Percentiles rank a stretch among this genome's conserved stretches.
phyloP scores from a whole-genome alignment of 768 basidiomycete genomes.

The Neoboletus brunneissimus region DNA sequence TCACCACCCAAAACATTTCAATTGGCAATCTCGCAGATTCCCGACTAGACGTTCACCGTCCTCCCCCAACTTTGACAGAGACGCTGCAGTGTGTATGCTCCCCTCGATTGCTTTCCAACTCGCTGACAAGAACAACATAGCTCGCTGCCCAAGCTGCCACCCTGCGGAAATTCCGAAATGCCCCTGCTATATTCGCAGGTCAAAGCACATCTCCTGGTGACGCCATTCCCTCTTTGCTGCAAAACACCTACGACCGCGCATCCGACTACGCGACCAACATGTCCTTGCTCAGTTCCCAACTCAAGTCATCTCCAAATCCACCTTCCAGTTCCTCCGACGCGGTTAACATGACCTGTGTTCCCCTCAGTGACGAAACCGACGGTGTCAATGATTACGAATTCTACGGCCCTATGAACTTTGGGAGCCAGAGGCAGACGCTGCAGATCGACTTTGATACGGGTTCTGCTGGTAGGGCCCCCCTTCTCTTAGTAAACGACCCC shows the following conservation, averaged over 20 bases:
- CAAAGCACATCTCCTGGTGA: slow-evolving; percentile 6
- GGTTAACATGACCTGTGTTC: not conserved
- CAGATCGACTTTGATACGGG: slow-evolving; percentile 68
- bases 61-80: not conserved
- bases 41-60: not conserved
- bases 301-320: not conserved
- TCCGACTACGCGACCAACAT: slow-evolving; percentile 20
- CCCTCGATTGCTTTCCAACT: not conserved
- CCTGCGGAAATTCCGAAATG: slow-evolving; percentile 17
- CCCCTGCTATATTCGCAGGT: slow-evolving; percentile 13
- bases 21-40: not conserved
- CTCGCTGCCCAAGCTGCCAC: slow-evolving; percentile 13
- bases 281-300: not conserved
- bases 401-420: slow-evolving; percentile 45
- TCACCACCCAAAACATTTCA: not conserved
- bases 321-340: not conserved
- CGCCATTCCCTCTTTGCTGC: slow-evolving; percentile 12
- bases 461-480: slow-evolving; percentile 31
- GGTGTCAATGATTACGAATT: slow-evolving; percentile 45
- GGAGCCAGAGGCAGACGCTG: slow-evolving; percentile 52
- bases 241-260: slow-evolving; percentile 14
- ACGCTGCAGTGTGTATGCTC: slow-evolving; percentile 8
- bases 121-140: slow-evolving; percentile 7
- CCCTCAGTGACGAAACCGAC: slow-evolving; percentile 40
- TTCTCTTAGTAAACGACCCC: not conserved